Evolutionary conservation across 495 filamentous ascomycete species (phyloP).

Genomic region (Hypoxylon perforatum): DNA sequence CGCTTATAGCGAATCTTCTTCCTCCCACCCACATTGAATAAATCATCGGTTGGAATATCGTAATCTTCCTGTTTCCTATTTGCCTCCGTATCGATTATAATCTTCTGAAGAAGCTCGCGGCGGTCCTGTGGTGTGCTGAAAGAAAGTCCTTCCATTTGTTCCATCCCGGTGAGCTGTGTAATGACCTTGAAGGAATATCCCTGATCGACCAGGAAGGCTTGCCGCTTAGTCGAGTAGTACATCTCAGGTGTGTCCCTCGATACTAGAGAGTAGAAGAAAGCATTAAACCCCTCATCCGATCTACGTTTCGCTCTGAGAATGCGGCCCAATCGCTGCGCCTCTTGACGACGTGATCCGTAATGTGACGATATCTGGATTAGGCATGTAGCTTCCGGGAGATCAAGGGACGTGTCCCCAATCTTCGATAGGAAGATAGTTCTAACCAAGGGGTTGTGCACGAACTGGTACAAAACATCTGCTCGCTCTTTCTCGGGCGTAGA

Average conservation of each 20-base stretch:
- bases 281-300: constrained; percentile 99
- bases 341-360: constrained; percentile 96
- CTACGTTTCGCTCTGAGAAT: constrained; percentile 96
- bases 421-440: constrained; percentile 98
- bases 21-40: constrained; percentile 72
- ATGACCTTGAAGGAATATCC: constrained; percentile 99
- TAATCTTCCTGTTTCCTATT: constrained; percentile 70
- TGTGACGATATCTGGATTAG: constrained; percentile 99
- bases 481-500: constrained; percentile 78
- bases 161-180: constrained; percentile 92
- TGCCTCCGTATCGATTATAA: constrained; percentile 90
- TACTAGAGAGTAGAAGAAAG: constrained; percentile 98
- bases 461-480: constrained; percentile 97
- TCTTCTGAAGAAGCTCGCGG: constrained; percentile 87
- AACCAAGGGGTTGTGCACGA: constrained; percentile 91
- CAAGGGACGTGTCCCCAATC: constrained; percentile 96
- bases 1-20: constrained; percentile 73
- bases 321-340: constrained; percentile 92
- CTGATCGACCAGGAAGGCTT: constrained; percentile 98
- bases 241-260: constrained; percentile 98
- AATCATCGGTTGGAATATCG: constrained; percentile 82
- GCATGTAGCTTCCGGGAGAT: constrained; percentile 95
- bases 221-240: constrained; percentile 96
- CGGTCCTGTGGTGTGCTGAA: constrained; percentile 85
- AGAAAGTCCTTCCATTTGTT: constrained; percentile 81